Evolutionary conservation across 495 filamentous ascomycete genomes (phyloP).

Genomic region (Penicillium nucicola): DNA sequence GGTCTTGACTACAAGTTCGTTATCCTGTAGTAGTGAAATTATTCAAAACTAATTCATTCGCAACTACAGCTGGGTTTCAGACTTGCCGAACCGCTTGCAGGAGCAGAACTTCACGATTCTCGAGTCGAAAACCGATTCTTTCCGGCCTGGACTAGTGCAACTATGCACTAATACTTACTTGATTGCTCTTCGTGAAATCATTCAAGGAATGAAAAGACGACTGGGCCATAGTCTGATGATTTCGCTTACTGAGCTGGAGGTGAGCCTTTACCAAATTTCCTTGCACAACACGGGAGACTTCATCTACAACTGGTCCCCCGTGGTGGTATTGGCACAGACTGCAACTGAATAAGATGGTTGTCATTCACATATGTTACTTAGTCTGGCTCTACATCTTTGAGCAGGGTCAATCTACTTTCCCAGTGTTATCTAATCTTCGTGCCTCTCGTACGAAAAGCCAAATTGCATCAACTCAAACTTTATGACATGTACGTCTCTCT

Average conservation of each 20-base stretch:
- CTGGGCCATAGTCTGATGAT: background rate
- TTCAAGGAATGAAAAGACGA: constrained; percentile 5
- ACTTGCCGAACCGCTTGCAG: background rate
- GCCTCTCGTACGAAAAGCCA: too few relatives aligned
- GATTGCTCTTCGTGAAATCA: constrained; percentile 8
- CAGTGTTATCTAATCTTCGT: too few relatives aligned
- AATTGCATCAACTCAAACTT: too few relatives aligned
- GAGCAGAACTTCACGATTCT: background rate
- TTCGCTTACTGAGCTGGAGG: background rate
- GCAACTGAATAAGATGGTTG: too few relatives aligned
- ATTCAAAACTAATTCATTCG: background rate
- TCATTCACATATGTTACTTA: too few relatives aligned
- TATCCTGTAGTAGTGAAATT: too few relatives aligned
- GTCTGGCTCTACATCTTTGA: too few relatives aligned
- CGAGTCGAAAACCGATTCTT: background rate
- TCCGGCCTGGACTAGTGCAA: constrained; percentile 2
- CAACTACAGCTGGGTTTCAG: constrained; percentile 6
- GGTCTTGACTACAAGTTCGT: constrained; percentile 12
- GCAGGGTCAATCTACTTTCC: too few relatives aligned
- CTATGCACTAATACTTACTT: constrained; percentile 11
- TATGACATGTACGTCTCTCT: too few relatives aligned
- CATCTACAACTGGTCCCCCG: constrained; percentile 13
- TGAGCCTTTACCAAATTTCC: background rate
- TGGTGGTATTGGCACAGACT: constrained; percentile 5
- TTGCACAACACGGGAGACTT: background rate